phyloP scores from a whole-genome alignment of 805 yeast genomes.

The Candida glaebosa region DNA sequence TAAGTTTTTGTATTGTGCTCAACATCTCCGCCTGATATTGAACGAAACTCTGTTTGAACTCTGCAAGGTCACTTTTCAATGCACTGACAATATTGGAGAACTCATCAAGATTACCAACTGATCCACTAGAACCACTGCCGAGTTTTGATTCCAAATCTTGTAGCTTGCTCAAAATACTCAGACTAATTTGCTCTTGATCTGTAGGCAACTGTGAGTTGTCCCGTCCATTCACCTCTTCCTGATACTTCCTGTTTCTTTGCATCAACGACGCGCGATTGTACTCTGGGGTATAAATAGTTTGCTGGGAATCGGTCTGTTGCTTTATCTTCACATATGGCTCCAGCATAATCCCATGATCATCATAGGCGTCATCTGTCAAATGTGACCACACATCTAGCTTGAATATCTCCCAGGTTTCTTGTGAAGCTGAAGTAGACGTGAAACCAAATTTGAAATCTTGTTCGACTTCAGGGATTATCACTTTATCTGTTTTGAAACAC shows the following conservation, averaged over 20 bases:
- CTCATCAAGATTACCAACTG: background rate
- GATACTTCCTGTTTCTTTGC: conserved; percentile 29
- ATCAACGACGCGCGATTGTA: conserved; percentile 32
- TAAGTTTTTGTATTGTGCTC: conserved; percentile 25
- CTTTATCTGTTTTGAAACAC: conserved; percentile 61
- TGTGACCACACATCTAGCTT: conserved; percentile 53
- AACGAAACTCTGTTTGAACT: conserved; percentile 24
- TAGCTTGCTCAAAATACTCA: background rate
- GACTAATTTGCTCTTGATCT: background rate
- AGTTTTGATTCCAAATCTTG: conserved; percentile 2
- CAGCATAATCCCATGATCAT: conserved; percentile 51
- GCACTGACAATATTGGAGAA: background rate
- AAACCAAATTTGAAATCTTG: conserved; percentile 49
- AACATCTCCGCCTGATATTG: conserved; percentile 32
- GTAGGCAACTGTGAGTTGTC: background rate
- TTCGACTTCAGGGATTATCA: conserved; percentile 39
- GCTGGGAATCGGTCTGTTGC: conserved; percentile 22
- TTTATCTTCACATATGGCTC: conserved; percentile 41
- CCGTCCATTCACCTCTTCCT: conserved; percentile 13
- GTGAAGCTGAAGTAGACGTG: conserved; percentile 30
- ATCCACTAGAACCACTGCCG: background rate
- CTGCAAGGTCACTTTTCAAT: conserved; percentile 16
- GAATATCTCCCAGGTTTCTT: conserved; percentile 64
- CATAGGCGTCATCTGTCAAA: conserved; percentile 52
- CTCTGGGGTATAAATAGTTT: conserved; percentile 7